Base-by-base conservation (phyloP, 2,329 filamentous ascomycete genomes). In the Calonectria henricotiae region DNA sequence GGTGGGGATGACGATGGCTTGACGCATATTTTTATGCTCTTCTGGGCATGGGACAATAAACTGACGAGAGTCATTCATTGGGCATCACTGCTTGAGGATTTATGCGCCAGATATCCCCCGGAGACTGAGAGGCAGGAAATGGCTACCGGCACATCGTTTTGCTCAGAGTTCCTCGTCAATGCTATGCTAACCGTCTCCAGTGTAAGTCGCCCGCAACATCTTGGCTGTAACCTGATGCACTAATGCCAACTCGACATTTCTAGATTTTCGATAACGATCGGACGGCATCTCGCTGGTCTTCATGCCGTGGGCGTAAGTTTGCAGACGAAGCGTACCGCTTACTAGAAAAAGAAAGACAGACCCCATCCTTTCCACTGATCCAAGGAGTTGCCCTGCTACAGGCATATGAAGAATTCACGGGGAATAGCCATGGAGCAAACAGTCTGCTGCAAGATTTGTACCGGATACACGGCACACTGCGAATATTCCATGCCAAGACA, bases 1-100 rank as follows among this genome's bases (percentile, higher is more conserved):
- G 66, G 39, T 6, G 44, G 60, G 7, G 68, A 75, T 30, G 66
- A 78, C n/a, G 35, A 35, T 11, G 7, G 58, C 4, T 30, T 77
- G n/a, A 75, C 65, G 1, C 63, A 74, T 27, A 43, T 77, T 2
- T 43, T 78, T 9, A 68, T 62, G 1, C 30, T 77, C 0, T 78
- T 78, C 39, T 79, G 75, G 74, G 70, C 71, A 4, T 79, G 76
- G 77, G 76, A 79, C 27, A 70, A 65, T 27, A 71, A 68, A 0
- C 23, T 77, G 2, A 62, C 69, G 0, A 60, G 64, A 9, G 35
- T 76, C 7, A 47, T 78, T 8, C 68, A 77, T 51, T 70, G 68
- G 5, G 68, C 51, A 2, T 25, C 75, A 9, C 70, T 78, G 32
- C 5, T 72, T 1, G 49, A 71, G 11, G 72, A 72, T 6, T 62